Conservation (phyloP, 208 protist genomes). For the Trypanosoma vivax region DNA sequence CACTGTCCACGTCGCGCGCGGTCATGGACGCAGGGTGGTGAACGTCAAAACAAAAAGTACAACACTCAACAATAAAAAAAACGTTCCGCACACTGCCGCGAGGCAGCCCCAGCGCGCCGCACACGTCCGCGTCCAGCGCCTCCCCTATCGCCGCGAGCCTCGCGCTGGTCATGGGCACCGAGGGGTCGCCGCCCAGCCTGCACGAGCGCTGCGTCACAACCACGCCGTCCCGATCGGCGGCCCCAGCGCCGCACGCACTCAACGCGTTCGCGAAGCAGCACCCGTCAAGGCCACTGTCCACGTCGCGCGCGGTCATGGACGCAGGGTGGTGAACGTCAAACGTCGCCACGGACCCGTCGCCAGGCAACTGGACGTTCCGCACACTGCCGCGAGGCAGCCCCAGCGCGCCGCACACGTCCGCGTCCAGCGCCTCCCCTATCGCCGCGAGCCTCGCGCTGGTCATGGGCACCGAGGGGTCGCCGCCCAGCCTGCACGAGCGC, state of each 20-base stretch:
- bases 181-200: slow-evolving; percentile 30
- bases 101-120: slow-evolving; percentile 18
- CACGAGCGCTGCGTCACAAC: slow-evolving; percentile 35
- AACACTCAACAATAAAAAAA: slow-evolving; percentile 17
- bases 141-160: slow-evolving; percentile 15
- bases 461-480: slow-evolving; percentile 29
- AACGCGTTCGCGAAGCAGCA: background rate
- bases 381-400: slow-evolving; percentile 15
- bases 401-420: slow-evolving; percentile 25
- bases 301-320: slow-evolving; percentile 11
- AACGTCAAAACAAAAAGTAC: slow-evolving; percentile 19
- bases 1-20: slow-evolving; percentile 10
- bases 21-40: slow-evolving; percentile 14
- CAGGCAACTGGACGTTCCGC: slow-evolving; percentile 11
- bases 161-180: slow-evolving; percentile 22
- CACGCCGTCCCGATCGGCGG: background rate
- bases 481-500: slow-evolving; percentile 37
- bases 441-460: slow-evolving; percentile 13
- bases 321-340: slow-evolving; percentile 25
- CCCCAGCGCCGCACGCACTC: background rate
- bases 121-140: slow-evolving; percentile 32
- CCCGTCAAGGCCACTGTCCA: background rate
- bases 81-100: slow-evolving; percentile 16
- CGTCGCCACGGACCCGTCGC: slow-evolving; percentile 18
- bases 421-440: slow-evolving; percentile 23